Evolutionary conservation across 2,329 filamentous ascomycete species (phyloP), one percentile per base, ranked within the genome.

Genomic region (Exophiala calicioides): DNA sequence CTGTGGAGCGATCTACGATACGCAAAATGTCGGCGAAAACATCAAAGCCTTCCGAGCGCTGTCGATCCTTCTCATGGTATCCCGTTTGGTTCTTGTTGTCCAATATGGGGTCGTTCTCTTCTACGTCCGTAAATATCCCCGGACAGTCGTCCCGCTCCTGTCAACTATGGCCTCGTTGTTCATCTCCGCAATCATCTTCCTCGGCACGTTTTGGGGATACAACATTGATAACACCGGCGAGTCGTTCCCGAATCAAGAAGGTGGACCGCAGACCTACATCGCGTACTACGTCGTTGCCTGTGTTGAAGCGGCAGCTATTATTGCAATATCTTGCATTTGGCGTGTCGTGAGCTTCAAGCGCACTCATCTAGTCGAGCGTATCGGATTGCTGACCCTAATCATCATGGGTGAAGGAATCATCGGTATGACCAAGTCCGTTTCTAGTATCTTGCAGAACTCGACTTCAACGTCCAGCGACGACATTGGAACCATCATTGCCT

Each of bases 321-420:
- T 85, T 24, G 64, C 63, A 3, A 65, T 82, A 3, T 82, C 81
- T 7, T 75, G 73, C 37, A 64, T 70, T 18, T 83, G 74, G 61
- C 69, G 75, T 3, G 74, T 78, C 38, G 70, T 85, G 32, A 79
- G 78, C 43, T 82, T 85, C 59, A 75, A 79, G 49, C 71, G 77
- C 45, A 85, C 80, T 0, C 80, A 84, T 60, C 62, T 85, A 44
- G 80, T 81, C 58, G 79, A 82, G 58, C 74, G 83, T 7, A 77
- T 85, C 74, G 77, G 75, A 9, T 69, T 84, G 2, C 68, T 85
- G 44, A 85, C 81, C 0, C 70, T 85, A 36, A 83, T 85, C 50
- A 80, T 86, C 45, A 75, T 85, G 47, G 82, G 82, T 10, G 82
- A 85, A 58, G 81, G 81, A 39, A 77, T 82, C 12, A 81, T 40